Conservation (phyloP, 257 asterid species). For the Voacanga thouarsii region DNA sequence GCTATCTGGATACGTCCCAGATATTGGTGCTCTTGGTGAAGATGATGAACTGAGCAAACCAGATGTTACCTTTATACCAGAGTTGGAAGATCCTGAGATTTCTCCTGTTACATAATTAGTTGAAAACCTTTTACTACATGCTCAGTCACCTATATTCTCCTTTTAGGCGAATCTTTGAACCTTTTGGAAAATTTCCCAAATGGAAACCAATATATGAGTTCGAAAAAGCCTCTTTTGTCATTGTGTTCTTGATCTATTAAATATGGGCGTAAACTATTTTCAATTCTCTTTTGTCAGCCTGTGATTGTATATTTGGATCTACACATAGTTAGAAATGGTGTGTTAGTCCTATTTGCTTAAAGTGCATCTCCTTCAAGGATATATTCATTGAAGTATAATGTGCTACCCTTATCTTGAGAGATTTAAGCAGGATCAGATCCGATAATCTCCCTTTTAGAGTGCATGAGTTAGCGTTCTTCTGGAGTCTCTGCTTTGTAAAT, state of each 20-base stretch:
- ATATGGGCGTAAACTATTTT: too few relatives aligned
- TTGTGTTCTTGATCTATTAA: neutral
- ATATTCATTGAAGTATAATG: neutral
- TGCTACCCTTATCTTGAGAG: neutral
- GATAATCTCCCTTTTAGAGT: neutral
- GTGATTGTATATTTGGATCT: too few relatives aligned
- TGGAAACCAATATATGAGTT: too few relatives aligned
- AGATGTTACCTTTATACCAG: neutral
- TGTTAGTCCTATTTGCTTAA: neutral
- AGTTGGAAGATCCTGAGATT: neutral
- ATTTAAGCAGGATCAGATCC: neutral
- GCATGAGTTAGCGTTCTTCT: neutral
- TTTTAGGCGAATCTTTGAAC: neutral
- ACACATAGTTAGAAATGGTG: too few relatives aligned
- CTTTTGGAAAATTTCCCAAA: neutral
- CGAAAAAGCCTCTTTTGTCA: neutral
- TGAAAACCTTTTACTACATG: neutral
- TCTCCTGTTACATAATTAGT: constrained; percentile 4
- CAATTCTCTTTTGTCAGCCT: too few relatives aligned
- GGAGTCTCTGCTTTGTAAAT: neutral
- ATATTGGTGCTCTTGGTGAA: constrained; percentile 8
- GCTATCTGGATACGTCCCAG: constrained; percentile 10
- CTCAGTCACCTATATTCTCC: neutral
- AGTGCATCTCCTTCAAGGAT: neutral
- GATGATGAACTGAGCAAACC: neutral